Percentiles rank a stretch among this genome's conserved stretches.
These are phyloP conservation scores for Taiozyma sp. DNA, from an alignment of 1,139 yeast species.

Conservation along the genomic window DNA sequence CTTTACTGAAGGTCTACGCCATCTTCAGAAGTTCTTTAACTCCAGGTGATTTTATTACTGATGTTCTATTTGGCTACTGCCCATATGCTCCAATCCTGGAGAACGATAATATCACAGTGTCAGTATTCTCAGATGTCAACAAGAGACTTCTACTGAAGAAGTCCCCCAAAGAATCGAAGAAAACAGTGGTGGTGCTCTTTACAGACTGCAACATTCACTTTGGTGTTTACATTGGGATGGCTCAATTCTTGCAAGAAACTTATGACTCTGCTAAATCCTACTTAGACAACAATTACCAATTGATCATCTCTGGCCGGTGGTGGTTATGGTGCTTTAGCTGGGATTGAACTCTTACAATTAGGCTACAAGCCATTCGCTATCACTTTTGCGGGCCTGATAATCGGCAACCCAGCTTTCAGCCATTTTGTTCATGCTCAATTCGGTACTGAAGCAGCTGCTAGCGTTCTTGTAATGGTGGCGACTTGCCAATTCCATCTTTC, in stretches of 20 bases:
- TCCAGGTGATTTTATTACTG: conserved; percentile 51
- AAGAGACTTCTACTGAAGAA: not conserved
- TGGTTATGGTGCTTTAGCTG: conserved; percentile 57
- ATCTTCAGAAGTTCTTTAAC: conserved; percentile 58
- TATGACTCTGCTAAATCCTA: conserved; percentile 30
- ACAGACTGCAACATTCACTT: conserved; percentile 51
- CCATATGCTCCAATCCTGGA: conserved; percentile 14
- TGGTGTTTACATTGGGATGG: conserved; percentile 45
- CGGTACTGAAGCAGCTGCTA: conserved; percentile 28
- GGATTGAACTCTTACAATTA: conserved; percentile 48
- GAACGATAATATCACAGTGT: conserved; percentile 3
- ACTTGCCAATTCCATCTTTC: conserved; percentile 25
- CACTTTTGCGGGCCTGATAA: conserved; percentile 57
- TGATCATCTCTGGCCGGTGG: conserved; percentile 71
- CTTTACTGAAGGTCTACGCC: conserved; percentile 25
- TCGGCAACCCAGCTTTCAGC: conserved; percentile 51
- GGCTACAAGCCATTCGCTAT: conserved; percentile 51
- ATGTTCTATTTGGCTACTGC: conserved; percentile 32
- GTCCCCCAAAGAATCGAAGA: not conserved
- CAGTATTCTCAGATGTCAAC: not conserved
- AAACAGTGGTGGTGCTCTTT: conserved; percentile 30
- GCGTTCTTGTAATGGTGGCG: conserved; percentile 28
- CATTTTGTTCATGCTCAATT: conserved; percentile 49
- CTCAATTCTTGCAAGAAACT: conserved; percentile 35
- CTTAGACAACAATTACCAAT: conserved; percentile 37